Conservation (phyloP, 495 filamentous ascomycete genomes). For the Xylona heveae region DNA sequence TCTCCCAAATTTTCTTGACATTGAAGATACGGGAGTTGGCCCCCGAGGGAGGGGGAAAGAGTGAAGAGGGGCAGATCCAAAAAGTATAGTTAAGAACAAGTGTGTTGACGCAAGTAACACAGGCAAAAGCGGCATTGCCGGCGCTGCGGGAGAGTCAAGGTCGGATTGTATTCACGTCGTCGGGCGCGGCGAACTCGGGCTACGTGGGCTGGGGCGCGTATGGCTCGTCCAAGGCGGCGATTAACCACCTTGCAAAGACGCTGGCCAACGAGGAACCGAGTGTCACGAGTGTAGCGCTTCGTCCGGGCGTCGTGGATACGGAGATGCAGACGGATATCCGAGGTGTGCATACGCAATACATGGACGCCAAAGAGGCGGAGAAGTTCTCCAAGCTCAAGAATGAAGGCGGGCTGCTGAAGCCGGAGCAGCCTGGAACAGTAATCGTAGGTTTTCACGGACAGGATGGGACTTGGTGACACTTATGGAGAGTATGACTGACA, state of each 20-base stretch:
- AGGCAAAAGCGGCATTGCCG: slow-evolving; percentile 58
- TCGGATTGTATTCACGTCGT: slow-evolving; percentile 51
- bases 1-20: background rate
- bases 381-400: slow-evolving; percentile 48
- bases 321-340: slow-evolving; percentile 79
- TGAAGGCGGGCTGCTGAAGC: slow-evolving; percentile 46
- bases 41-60: too few relatives aligned
- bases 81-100: too few relatives aligned
- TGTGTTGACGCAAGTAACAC: too few relatives aligned
- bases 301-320: slow-evolving; percentile 77
- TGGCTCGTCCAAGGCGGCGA: slow-evolving; percentile 67
- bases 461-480: too few relatives aligned
- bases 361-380: slow-evolving; percentile 43
- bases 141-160: slow-evolving; percentile 47
- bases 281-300: slow-evolving; percentile 45
- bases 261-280: slow-evolving; percentile 62
- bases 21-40: too few relatives aligned
- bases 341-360: slow-evolving; percentile 38
- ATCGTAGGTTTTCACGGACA: too few relatives aligned
- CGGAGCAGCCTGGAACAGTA: slow-evolving; percentile 78
- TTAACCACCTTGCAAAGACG: slow-evolving; percentile 61
- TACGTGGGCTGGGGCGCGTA: slow-evolving; percentile 67
- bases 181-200: slow-evolving; percentile 43
- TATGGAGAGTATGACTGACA: too few relatives aligned
- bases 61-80: too few relatives aligned